Conservation (phyloP, 495 filamentous ascomycete species). For the Xylaria flabelliformis region DNA sequence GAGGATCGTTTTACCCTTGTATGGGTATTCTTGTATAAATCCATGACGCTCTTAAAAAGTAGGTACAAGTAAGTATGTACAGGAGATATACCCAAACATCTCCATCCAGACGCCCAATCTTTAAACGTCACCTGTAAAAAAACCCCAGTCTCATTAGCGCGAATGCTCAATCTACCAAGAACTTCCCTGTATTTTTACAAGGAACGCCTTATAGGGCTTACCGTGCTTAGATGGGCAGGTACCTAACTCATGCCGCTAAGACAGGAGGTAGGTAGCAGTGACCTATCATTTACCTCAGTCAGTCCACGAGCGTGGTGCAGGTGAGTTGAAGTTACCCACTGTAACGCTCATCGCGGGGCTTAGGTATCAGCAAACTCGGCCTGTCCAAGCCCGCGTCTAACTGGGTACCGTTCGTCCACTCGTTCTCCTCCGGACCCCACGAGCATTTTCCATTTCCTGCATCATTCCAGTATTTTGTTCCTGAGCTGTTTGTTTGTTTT, state of each 20-base stretch:
- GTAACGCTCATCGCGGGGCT: constrained; percentile 1
- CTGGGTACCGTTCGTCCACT: neutral
- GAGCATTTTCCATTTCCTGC: neutral
- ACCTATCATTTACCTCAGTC: neutral
- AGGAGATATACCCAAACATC: neutral
- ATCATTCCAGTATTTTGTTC: neutral
- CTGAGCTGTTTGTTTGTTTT: constrained; percentile 6
- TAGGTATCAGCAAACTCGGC: neutral
- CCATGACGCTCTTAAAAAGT: neutral
- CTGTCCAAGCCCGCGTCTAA: neutral
- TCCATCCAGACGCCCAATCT: neutral
- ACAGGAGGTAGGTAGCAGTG: neutral
- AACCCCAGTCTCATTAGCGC: neutral
- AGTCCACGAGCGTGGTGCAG: constrained; percentile 3
- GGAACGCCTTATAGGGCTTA: neutral
- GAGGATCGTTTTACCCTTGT: neutral
- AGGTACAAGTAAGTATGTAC: neutral
- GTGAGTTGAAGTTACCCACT: neutral
- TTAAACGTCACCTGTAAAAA: neutral
- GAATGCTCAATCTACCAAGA: neutral
- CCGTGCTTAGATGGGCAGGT: neutral
- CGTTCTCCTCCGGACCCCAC: constrained; percentile 2
- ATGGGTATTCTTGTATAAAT: neutral
- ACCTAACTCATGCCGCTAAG: neutral
- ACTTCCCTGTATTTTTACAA: neutral